Conservation (phyloP, 495 filamentous ascomycete genomes). For the Hypoxylon cercidicola region DNA sequence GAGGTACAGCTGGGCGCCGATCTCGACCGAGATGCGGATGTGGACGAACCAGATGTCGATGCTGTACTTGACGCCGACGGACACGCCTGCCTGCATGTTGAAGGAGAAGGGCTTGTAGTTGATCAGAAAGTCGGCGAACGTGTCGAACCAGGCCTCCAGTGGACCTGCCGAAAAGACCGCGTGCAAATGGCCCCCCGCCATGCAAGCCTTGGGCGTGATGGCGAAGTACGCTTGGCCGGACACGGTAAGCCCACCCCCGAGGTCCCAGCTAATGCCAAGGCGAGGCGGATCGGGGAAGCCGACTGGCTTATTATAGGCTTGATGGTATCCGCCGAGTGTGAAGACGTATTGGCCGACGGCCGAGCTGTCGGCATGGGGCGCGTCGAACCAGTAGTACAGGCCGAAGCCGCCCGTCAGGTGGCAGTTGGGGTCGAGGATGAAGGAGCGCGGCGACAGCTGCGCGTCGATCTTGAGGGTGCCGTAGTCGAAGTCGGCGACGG, state of each 20-base stretch:
- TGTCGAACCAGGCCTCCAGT: conserved; percentile 56
- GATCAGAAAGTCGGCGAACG: conserved; percentile 60
- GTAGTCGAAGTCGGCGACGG: conserved; percentile 47
- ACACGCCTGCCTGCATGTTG: conserved; percentile 49
- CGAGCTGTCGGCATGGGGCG: conserved; percentile 19
- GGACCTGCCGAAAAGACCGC: conserved; percentile 44
- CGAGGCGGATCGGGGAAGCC: conserved; percentile 58
- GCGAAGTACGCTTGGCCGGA: conserved; percentile 61
- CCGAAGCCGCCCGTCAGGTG: conserved; percentile 62
- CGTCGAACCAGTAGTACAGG: conserved; percentile 59
- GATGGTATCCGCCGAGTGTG: conserved; percentile 63
- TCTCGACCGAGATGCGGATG: conserved; percentile 48
- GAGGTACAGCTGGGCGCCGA: conserved; percentile 52
- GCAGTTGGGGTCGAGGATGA: conserved; percentile 53
- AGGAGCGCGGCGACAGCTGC: conserved; percentile 55
- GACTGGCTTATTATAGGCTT: conserved; percentile 47
- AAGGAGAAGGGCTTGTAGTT: conserved; percentile 63
- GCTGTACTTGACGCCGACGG: conserved; percentile 52
- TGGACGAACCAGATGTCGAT: conserved; percentile 51
- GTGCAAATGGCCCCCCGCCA: conserved; percentile 57
- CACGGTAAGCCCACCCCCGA: conserved; percentile 49
- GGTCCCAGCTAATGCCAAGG: conserved; percentile 54
- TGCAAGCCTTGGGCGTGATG: conserved; percentile 61
- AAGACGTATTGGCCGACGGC: conserved; percentile 62
- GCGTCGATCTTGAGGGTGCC: conserved; percentile 55